Percentiles rank a stretch among this genome's conserved stretches.
phyloP scores from a whole-genome alignment of 768 basidiomycete genomes.

The Neoboletus brunneissimus region DNA sequence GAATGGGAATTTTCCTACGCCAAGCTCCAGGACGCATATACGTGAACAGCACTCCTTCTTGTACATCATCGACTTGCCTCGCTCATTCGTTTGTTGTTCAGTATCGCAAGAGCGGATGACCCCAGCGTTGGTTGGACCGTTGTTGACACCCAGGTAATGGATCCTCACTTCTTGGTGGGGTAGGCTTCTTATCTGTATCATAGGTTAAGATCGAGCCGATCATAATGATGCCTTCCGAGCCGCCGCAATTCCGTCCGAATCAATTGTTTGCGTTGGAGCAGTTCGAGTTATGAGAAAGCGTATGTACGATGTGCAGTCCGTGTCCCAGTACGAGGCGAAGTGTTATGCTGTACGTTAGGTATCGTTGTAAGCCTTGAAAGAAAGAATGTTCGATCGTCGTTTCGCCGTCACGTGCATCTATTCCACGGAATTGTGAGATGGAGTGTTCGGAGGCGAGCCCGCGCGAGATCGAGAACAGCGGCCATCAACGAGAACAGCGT shows the following conservation, averaged over 20 bases:
- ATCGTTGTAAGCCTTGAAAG: too few species aligned
- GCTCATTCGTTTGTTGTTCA: background rate
- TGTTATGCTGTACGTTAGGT: too few species aligned
- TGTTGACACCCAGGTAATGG: background rate
- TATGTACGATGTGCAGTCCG: background rate
- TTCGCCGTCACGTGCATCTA: background rate
- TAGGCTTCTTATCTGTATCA: background rate
- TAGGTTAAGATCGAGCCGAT: background rate
- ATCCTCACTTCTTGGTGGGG: too few species aligned
- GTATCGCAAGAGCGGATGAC: background rate
- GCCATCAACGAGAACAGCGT: background rate
- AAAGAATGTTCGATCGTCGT: background rate
- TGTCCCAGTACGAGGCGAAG: too few species aligned
- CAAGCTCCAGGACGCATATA: background rate
- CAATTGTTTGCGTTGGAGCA: background rate
- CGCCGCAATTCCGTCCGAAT: background rate
- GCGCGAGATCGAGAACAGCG: background rate
- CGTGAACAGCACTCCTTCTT: background rate
- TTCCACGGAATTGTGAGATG: background rate
- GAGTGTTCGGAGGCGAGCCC: too few species aligned
- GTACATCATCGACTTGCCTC: background rate
- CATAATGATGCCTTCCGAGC: fast-evolving
- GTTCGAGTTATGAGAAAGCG: background rate
- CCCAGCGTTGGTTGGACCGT: background rate
- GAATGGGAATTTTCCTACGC: background rate